A percentile compares a stretch with the other conserved stretches of the same genome.
Evolutionary conservation across 306 rosid species (phyloP).

Genomic region (Casuarina glauca): DNA sequence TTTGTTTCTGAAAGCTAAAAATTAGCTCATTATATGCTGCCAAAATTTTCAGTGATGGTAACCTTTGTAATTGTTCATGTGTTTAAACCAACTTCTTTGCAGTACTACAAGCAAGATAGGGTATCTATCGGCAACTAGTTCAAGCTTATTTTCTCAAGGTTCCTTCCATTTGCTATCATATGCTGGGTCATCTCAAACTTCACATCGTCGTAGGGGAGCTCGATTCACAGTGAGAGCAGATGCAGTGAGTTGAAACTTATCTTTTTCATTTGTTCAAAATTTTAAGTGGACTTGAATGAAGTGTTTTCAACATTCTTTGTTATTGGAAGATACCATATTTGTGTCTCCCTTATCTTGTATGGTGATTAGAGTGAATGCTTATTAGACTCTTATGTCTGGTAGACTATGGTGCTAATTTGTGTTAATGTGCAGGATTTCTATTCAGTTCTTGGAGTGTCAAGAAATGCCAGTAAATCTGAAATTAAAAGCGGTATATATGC

Average conservation of each 20-base stretch:
- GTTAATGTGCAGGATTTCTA: constrained; percentile 71
- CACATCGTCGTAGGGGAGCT: constrained; percentile 57
- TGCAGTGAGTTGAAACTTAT: constrained; percentile 54
- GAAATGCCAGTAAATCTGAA: constrained; percentile 83
- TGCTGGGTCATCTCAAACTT: constrained; percentile 46
- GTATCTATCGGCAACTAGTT: constrained; percentile 53
- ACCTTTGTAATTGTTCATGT: constrained; percentile 5
- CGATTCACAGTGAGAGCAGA: constrained; percentile 80
- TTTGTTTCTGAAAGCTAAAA: not conserved
- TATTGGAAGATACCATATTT: not conserved
- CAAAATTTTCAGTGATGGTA: not conserved
- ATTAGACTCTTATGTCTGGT: constrained; percentile 6
- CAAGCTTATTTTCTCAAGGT: constrained; percentile 61
- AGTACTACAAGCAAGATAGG: constrained; percentile 55
- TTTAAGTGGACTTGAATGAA: not conserved
- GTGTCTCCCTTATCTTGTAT: not conserved
- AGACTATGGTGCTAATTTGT: constrained; percentile 25
- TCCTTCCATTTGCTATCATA: constrained; percentile 46
- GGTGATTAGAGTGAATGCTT: not conserved
- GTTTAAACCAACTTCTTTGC: constrained; percentile 35
- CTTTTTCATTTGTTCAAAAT: constrained; percentile 20
- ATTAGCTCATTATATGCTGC: not conserved
- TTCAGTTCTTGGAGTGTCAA: constrained; percentile 91
- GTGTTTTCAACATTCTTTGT: not conserved
- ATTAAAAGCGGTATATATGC: constrained; percentile 78